Base-by-base conservation (phyloP, 768 basidiomycete genomes). In the Dacryopinax primogenitus region DNA sequence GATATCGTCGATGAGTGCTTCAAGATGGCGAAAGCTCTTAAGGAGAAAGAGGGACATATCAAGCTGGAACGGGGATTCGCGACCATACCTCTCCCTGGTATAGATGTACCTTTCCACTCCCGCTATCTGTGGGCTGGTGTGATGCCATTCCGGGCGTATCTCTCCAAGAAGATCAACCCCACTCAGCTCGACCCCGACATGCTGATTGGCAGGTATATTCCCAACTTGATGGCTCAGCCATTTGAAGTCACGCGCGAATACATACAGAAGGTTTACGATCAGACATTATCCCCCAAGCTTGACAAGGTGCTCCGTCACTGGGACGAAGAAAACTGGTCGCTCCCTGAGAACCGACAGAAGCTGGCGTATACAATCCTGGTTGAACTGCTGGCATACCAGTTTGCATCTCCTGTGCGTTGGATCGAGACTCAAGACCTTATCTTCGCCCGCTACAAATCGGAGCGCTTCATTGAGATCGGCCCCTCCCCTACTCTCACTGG, bases 91-190 rank as follows among this genome's bases (percentile, higher is more conserved):
- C 82, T 95, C 37, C 91, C 94, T 37, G 95, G 95, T 67, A 97
- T 99, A 70, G 96, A 98, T 71, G 96, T 99, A 1, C 96, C 96
- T 2, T 99, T 99, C 90, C 96, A 99, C 76, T 98, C 96, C 2
- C 88, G 94, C 66, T 99, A 98, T 77, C 83, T 99, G 37, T 99
- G 96, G 96, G 94, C 94, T 16, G 93, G 93, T 73, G 93, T 96
- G 32, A 82, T 95, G 86, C 91, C 94, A 11, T 95, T 96, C 90
- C 86, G 93, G 70, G 90, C 92, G 65, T 96, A 98, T 76, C 80
- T 99, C 16, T 94, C 93, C 39, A 98, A 97, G 83, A 99, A 98
- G 79, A 94, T 99, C 76, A 92, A 96, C 71, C 82, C 92, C 0
- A 80, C 84, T 9, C 85, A 94, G 66, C 81, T 99, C 71, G 90